phyloP scores from a whole-genome alignment of 345 rosid genomes.

The Pistacia vera region DNA sequence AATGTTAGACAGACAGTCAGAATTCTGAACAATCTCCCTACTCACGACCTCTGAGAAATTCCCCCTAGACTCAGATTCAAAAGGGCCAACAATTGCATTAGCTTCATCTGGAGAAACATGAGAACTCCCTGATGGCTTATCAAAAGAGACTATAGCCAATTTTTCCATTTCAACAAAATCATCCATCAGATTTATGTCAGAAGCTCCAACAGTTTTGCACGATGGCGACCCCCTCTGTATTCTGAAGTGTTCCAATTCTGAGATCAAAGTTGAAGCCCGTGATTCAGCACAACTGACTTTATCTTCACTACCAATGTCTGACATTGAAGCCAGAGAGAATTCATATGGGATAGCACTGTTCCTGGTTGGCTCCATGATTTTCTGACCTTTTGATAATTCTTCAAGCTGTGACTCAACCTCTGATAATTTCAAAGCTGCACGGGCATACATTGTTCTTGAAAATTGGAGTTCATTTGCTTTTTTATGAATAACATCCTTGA shows the following conservation, averaged over 20 bases:
- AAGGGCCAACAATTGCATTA: slow-evolving; percentile 19
- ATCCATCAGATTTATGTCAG: slow-evolving; percentile 86
- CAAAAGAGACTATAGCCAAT: slow-evolving; percentile 58
- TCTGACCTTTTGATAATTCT: slow-evolving; percentile 47
- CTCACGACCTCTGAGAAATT: slow-evolving; percentile 27
- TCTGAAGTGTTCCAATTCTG: slow-evolving; percentile 74
- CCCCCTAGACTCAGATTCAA: slow-evolving; percentile 28
- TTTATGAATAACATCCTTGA: slow-evolving; percentile 66
- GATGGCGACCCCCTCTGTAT: slow-evolving; percentile 47
- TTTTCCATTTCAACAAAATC: slow-evolving; percentile 98
- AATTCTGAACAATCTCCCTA: slow-evolving; percentile 32
- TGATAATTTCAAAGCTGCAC: slow-evolving; percentile 60
- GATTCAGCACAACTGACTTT: slow-evolving; percentile 77
- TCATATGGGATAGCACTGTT: slow-evolving; percentile 43
- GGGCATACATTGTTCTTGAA: slow-evolving; percentile 63
- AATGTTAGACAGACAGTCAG: slow-evolving; percentile 31
- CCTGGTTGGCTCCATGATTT: slow-evolving; percentile 41
- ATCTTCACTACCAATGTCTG: slow-evolving; percentile 73
- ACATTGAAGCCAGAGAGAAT: slow-evolving; percentile 55
- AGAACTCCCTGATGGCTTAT: slow-evolving; percentile 44
- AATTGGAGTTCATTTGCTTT: slow-evolving; percentile 75
- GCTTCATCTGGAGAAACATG: slow-evolving; percentile 34
- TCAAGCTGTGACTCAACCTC: slow-evolving; percentile 64
- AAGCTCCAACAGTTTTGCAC: slow-evolving; percentile 53
- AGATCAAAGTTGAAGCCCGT: slow-evolving; percentile 71